These are phyloP conservation scores for Pleochaeta shiraiana DNA, from an alignment of 2,329 filamentous ascomycete genomes.

Conservation along the genomic window DNA sequence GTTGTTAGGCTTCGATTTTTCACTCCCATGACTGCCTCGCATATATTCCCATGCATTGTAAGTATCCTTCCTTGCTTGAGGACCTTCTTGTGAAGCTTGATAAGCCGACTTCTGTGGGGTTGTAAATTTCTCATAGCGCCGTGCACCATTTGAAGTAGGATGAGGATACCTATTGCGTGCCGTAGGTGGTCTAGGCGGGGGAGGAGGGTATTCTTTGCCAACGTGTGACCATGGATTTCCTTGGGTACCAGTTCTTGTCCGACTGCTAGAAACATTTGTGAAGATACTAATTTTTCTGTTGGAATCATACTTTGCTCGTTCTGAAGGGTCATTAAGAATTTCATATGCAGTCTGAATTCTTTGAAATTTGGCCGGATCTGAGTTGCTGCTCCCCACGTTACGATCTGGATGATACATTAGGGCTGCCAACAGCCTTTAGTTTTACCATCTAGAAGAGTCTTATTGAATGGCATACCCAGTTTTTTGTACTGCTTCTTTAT, in stretches of 20 bases:
- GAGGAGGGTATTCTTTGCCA: slow-evolving; percentile 15
- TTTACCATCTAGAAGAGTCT: background rate
- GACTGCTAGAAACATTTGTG: slow-evolving; percentile 8
- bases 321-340: slow-evolving; percentile 27
- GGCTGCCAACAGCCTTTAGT: slow-evolving; percentile 22
- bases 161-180: slow-evolving; percentile 8
- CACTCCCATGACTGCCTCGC: slow-evolving; percentile 8
- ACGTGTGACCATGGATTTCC: slow-evolving; percentile 18
- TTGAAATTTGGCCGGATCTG: slow-evolving; percentile 46
- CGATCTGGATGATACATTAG: slow-evolving; percentile 49
- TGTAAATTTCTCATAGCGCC: slow-evolving; percentile 16
- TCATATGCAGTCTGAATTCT: slow-evolving; percentile 49
- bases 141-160: slow-evolving; percentile 16
- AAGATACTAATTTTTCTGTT: slow-evolving; percentile 10
- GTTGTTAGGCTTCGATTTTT: slow-evolving; percentile 6
- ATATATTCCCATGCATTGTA: slow-evolving; percentile 18
- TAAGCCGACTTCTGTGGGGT: slow-evolving; percentile 13
- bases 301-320: slow-evolving; percentile 18
- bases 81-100: slow-evolving; percentile 14
- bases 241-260: slow-evolving; percentile 10
- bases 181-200: slow-evolving; percentile 16
- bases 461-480: slow-evolving; percentile 26
- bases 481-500: slow-evolving; percentile 50
- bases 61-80: slow-evolving; percentile 14
- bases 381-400: slow-evolving; percentile 43